Base-by-base conservation (phyloP, 768 basidiomycete species). In the Pulveroboletus sp. region DNA sequence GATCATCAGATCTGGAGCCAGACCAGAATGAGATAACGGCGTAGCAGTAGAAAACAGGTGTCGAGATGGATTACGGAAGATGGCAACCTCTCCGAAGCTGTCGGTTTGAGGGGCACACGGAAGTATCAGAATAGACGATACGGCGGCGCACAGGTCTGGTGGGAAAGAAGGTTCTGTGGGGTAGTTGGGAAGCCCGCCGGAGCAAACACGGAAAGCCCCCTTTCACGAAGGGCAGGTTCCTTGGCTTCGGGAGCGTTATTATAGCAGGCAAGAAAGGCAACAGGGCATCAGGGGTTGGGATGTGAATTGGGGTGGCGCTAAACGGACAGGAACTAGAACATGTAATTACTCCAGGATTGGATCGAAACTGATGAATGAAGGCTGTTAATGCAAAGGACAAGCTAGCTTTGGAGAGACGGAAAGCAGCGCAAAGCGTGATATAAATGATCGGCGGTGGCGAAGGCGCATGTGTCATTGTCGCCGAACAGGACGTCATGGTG, bases 1-100 rank as follows among this genome's bases (percentile, higher is more conserved):
- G 45, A 60, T 57, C 40, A 56, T 53, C 41, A 37, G 55, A 61
- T 50, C n/a, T 41, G 39, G 17, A 53, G 37, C 21, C 21, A 41
- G 47, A 15, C 37, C 35, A 10, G 17, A 30, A 47, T 42, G 32
- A 44, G 56, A 61, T 50, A 17, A 40, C 15, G 27, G 33, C 7
- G 47, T 30, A 31, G 10, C 21, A 21, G 21, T 21, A 21, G 21
- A 27, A 39, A 21, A 13, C n/a, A 8, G 21, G n/a, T 9, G 28
- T 5, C 21, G 40, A 42, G 32, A 11, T 30, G 44, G 31, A 36
- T 43, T 43, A 53, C 55, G 56, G 44, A 44, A 51, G 17, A n/a
- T 36, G 13, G 15, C 26, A 32, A n/a, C 39, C 35, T 27, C n/a
- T n/a, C 31, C 15, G n/a, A 14, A 21, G 24, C 8, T 6, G 39